Conservation (phyloP, 2,329 filamentous ascomycete genomes). For the Nemania sp. region DNA sequence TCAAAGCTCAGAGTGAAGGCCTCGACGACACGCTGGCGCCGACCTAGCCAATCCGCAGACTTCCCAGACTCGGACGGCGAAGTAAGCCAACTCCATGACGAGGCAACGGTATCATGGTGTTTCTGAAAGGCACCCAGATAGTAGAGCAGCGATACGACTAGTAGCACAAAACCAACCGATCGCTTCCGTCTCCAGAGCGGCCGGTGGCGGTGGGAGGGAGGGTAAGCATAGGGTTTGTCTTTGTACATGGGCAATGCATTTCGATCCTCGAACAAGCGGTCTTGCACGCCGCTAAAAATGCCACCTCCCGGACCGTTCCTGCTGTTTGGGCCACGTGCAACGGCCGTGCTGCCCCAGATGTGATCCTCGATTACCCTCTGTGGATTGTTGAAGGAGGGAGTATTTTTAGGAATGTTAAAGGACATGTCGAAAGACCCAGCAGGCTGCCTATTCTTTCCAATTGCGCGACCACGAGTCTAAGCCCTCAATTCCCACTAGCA, state of each 20-base stretch:
- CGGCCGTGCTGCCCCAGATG: constrained; percentile 69
- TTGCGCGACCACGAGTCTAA: constrained; percentile 56
- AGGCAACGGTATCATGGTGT: constrained; percentile 50
- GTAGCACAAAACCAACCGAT: constrained; percentile 63
- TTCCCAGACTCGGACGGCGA: constrained; percentile 58
- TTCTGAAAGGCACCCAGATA: constrained; percentile 72
- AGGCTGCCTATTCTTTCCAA: constrained; percentile 57
- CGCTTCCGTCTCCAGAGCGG: constrained; percentile 75
- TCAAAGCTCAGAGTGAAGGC: constrained; percentile 94
- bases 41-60: constrained; percentile 77
- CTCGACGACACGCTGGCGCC: constrained; percentile 85
- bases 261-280: constrained; percentile 72
- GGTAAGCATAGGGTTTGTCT: constrained; percentile 90
- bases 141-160: constrained; percentile 72
- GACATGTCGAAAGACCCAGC: constrained; percentile 64
- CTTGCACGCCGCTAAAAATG: constrained; percentile 67
- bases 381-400: constrained; percentile 75
- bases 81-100: constrained; percentile 69
- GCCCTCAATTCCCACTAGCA: constrained; percentile 62
- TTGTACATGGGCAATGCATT: constrained; percentile 92
- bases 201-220: constrained; percentile 68
- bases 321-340: constrained; percentile 53
- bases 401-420: constrained; percentile 75
- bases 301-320: constrained; percentile 44
- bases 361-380: constrained; percentile 74